phyloP scores from a whole-genome alignment of 768 basidiomycete genomes.

The Mycena belliarum region DNA sequence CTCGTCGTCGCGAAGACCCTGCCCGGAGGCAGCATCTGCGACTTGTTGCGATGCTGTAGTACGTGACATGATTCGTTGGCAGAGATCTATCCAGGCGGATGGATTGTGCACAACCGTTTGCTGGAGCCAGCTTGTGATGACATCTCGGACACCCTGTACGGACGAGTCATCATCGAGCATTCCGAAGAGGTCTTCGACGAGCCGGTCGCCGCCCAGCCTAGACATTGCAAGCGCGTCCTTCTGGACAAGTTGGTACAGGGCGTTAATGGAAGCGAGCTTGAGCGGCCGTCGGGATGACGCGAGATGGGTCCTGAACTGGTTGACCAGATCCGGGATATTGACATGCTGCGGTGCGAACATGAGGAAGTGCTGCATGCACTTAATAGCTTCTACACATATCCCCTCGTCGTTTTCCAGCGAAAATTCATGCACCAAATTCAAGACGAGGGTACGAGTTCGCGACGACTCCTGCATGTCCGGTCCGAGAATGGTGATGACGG shows the following conservation, averaged over 20 bases:
- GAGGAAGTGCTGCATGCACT: conserved; percentile 93
- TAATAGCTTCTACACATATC: conserved; percentile 90
- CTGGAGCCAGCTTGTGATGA: conserved; percentile 91
- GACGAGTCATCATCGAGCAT: conserved; percentile 95
- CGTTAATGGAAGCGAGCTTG: conserved; percentile 93
- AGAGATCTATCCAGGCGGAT: conserved; percentile 97
- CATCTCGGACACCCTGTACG: conserved; percentile 90
- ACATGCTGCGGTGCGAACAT: conserved; percentile 92
- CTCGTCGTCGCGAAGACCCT: conserved; percentile 82
- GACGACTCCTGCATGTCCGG: conserved; percentile 93
- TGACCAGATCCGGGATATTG: conserved; percentile 77
- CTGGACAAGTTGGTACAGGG: conserved; percentile 95
- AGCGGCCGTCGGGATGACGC: conserved; percentile 80
- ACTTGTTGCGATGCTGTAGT: conserved; percentile 84
- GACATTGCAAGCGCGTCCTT: conserved; percentile 91
- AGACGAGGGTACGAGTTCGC: conserved; percentile 74
- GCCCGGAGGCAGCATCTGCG: conserved; percentile 57
- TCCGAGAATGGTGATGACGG: conserved; percentile 89
- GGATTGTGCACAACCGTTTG: conserved; percentile 94
- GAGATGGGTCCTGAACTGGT: conserved; percentile 76
- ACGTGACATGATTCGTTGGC: conserved; percentile 94
- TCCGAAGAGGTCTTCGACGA: conserved; percentile 93
- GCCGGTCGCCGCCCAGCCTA: conserved; percentile 86
- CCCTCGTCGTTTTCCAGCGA: conserved; percentile 84
- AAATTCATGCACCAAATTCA: conserved; percentile 86